Evolutionary conservation across 163 green algal species (phyloP).

Genomic region (Chloroidium sp.): DNA sequence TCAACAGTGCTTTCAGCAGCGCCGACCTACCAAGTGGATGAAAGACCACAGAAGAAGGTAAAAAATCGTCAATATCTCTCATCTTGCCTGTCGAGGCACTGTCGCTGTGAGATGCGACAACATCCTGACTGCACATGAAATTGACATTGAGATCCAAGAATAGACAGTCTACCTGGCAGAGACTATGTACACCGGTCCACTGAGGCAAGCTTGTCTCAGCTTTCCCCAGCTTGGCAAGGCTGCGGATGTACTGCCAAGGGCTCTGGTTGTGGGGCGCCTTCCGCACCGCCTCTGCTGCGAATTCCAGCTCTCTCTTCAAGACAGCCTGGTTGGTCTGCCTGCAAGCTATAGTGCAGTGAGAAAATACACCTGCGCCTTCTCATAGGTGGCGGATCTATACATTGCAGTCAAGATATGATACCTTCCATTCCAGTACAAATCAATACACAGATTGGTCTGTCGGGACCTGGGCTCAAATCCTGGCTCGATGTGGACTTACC

Average conservation of each 20-base stretch:
- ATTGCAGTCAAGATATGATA: too few species aligned
- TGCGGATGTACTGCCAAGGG: slow-evolving; percentile 73
- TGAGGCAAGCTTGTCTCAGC: background rate
- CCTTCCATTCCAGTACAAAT: too few species aligned
- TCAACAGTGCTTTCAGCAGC: background rate
- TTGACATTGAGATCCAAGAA: too few species aligned
- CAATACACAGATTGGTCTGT: too few species aligned
- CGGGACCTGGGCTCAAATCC: too few species aligned
- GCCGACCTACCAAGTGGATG: background rate
- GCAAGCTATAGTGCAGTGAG: background rate
- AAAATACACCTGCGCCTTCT: too few species aligned
- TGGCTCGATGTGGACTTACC: too few species aligned
- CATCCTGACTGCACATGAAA: background rate
- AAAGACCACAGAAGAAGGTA: background rate
- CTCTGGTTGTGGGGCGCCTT: slow-evolving; percentile 63
- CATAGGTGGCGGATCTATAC: too few species aligned
- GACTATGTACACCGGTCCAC: background rate
- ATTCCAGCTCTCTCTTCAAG: slow-evolving; percentile 47
- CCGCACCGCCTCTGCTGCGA: slow-evolving; percentile 31
- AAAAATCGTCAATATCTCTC: background rate
- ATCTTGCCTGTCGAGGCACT: too few species aligned
- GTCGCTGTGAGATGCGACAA: too few species aligned
- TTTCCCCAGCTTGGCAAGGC: slow-evolving; percentile 24
- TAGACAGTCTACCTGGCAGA: background rate
- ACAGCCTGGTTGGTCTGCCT: background rate